Conservation (phyloP, 75 land plant species). For the Pinus albicaulis region DNA sequence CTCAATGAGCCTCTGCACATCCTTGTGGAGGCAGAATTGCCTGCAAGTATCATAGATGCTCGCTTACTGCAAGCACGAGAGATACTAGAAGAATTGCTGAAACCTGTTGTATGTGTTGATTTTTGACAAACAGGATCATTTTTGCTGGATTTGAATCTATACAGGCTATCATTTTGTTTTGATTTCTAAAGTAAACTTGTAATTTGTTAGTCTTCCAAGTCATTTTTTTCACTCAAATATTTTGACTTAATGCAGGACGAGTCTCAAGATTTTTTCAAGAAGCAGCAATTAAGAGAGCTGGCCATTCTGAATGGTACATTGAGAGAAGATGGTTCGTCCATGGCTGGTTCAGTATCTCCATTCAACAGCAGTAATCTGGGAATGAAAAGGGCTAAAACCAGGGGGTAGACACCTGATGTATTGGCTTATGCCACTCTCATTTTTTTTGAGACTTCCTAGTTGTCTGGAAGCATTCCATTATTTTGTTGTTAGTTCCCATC, state of each 20-base stretch:
- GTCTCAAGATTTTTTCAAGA: slow-evolving; percentile 84
- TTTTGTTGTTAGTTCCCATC: slow-evolving; percentile 5
- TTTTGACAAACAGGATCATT: background rate
- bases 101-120: slow-evolving; percentile 65
- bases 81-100: slow-evolving; percentile 69
- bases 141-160: background rate
- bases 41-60: slow-evolving; percentile 79
- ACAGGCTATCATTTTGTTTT: background rate
- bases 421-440: background rate
- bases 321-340: slow-evolving; percentile 79
- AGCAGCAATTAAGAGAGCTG: slow-evolving; percentile 89
- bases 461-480: slow-evolving; percentile 2
- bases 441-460: background rate
- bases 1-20: slow-evolving; percentile 94
- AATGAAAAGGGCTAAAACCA: slow-evolving; percentile 94
- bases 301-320: slow-evolving; percentile 94
- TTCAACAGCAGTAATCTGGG: slow-evolving; percentile 81
- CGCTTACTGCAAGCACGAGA: slow-evolving; percentile 91
- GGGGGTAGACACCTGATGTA: slow-evolving; percentile 35
- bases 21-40: slow-evolving; percentile 92
- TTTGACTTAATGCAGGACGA: slow-evolving; percentile 62
- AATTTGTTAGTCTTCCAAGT: background rate
- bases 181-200: background rate
- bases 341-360: slow-evolving; percentile 86
- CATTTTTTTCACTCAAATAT: background rate